Evolutionary conservation across 2,329 filamentous ascomycete genomes (phyloP), one percentile per base, ranked within the genome.

Genomic region (Neospermospora avenae): DNA sequence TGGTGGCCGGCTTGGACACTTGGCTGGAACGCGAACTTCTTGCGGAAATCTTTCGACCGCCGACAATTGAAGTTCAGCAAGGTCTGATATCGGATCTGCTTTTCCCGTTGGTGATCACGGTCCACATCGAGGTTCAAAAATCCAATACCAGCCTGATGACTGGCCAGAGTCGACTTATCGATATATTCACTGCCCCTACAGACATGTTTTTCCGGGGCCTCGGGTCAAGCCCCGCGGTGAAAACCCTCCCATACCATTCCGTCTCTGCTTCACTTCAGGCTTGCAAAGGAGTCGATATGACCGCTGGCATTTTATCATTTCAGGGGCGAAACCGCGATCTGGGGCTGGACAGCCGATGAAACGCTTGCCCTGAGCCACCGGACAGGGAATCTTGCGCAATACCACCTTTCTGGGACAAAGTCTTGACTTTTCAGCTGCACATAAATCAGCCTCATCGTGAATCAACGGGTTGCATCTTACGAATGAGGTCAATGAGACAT

Each of bases 381-480:
- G 4, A 41, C 57, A 48, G 28, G 57, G 57, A 55, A 52, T 20
- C n/a, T 51, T 60, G 57, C 58, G 42, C 52, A 37, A 35, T 11
- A 35, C 45, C 22, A 31, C 55, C 55, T 34, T 25, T 46, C 44
- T 42, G 18, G 45, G 41, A 46, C 16, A 18, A 22, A 28, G 18
- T 20, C 44, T 49, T 41, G 31, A 25, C 22, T 57, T 57, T 62
- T 62, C 60, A 62, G 60, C 60, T 62, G 49, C 14, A 46, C 6
- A 35, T 24, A 46, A 41, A 34, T 25, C 31, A 57, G 59, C 60
- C 51, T 56, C 45, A 10, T 31, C 28, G 6, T 62, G 35, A 25
- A 25, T 20, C 46, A 28, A 49, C 20, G 31, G 31, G 10, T 14
- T 34, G 24, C 45, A 31, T 28, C 18, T 49, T 18, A 7, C 16